These are phyloP conservation scores for Kodamaea neixiangensis DNA, from an alignment of 805 yeast species.

Conservation along the genomic window DNA sequence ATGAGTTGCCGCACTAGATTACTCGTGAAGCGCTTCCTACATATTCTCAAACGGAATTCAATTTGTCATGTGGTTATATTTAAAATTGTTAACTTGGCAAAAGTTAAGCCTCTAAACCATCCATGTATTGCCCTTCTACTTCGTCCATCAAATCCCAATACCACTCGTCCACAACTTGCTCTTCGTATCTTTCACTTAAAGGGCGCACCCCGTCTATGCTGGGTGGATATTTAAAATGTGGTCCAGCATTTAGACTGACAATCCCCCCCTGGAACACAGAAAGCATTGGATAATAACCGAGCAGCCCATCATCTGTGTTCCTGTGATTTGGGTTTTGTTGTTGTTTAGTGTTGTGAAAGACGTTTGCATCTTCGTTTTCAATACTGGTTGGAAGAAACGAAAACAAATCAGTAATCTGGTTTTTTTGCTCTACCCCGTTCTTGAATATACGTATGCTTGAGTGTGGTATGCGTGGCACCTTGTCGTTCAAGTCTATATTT, in stretches of 20 bases:
- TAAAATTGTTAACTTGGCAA: too few relatives aligned
- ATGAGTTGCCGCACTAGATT: background rate
- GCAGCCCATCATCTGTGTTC: constrained; percentile 72
- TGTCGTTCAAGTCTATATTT: constrained; percentile 14
- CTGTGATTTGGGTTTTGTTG: constrained; percentile 39
- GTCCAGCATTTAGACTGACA: constrained; percentile 70
- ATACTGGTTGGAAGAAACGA: constrained; percentile 82
- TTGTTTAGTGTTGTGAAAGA: constrained; percentile 31
- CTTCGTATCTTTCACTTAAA: constrained; percentile 61
- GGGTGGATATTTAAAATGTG: constrained; percentile 48
- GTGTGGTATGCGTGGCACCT: constrained; percentile 47
- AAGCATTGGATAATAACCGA: constrained; percentile 91
- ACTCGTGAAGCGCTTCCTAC: background rate
- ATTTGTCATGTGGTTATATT: too few relatives aligned
- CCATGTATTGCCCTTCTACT: constrained; percentile 62
- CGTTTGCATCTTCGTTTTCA: constrained; percentile 39
- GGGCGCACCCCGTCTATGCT: constrained; percentile 43
- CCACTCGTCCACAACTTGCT: constrained; percentile 75
- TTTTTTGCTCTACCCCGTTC: constrained; percentile 72
- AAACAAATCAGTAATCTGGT: constrained; percentile 64
- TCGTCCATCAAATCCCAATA: constrained; percentile 86
- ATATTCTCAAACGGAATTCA: too few relatives aligned
- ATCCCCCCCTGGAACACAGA: constrained; percentile 80
- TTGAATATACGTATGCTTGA: constrained; percentile 71
- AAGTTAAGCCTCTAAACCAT: constrained; percentile 28